These are phyloP conservation scores for Stramenopiles sp. DNA, from an alignment of 352 stramenopile species.

Conservation along the genomic window DNA sequence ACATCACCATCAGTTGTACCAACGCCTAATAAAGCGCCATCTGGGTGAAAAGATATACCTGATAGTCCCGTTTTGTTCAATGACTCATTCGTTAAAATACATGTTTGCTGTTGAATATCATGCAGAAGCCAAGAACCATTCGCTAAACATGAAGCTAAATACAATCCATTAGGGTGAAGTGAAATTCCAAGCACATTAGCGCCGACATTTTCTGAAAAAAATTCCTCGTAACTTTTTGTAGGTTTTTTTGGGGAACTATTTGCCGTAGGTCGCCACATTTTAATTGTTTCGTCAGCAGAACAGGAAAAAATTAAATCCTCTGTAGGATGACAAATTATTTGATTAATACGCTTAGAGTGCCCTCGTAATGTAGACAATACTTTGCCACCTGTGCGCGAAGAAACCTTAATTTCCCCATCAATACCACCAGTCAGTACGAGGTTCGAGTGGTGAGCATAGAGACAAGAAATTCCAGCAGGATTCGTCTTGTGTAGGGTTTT, in stretches of 20 bases:
- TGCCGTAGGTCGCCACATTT: neutral
- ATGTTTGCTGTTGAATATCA: neutral
- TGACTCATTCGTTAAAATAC: neutral
- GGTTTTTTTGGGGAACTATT: too few species aligned
- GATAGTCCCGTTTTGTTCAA: constrained; percentile 19
- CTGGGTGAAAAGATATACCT: constrained; percentile 43
- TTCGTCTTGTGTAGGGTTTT: neutral
- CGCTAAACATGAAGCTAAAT: neutral
- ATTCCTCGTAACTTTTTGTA: neutral
- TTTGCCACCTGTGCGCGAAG: neutral
- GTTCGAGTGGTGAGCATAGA: neutral
- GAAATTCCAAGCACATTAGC: constrained; percentile 2
- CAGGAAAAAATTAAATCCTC: neutral
- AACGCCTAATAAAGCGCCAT: constrained; percentile 57
- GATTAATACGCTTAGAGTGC: constrained; percentile 9
- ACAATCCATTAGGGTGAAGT: neutral
- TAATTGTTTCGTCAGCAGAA: neutral
- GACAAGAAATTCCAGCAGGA: neutral
- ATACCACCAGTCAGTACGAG: constrained; percentile 9
- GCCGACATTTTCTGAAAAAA: neutral
- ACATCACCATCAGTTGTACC: constrained; percentile 27
- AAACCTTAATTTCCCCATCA: constrained; percentile 6
- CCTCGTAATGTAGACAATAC: constrained; percentile 9
- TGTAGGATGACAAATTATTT: neutral
- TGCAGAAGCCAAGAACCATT: neutral